Evolutionary conservation across 306 rosid genomes (phyloP), one percentile per base, ranked within the genome.

Genomic region (Medicago truncatula): DNA sequence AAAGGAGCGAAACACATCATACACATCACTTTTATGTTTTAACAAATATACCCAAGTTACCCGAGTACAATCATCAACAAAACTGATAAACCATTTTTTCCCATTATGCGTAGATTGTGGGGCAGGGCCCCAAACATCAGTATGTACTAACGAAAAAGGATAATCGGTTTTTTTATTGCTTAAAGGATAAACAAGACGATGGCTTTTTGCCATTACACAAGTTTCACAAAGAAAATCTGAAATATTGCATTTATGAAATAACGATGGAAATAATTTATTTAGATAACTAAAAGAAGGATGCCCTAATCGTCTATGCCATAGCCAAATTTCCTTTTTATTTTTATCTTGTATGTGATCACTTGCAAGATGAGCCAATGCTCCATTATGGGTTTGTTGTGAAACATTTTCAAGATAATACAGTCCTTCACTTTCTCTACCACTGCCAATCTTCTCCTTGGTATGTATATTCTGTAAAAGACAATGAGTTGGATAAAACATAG

Each of bases 381-480:
- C n/a, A n/a, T n/a, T n/a, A n/a, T n/a, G n/a, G n/a, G n/a, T n/a
- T n/a, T n/a, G n/a, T n/a, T n/a, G n/a, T n/a, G n/a, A n/a, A n/a
- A n/a, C n/a, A n/a, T n/a, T n/a, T 4, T 36, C 40, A 4, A 36
- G 40, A 36, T 36, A 36, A 36, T 36, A 36, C 5, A 36, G 40
- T 7, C 40, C 40, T 4, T 4, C 40, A 34, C 75, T 52, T 1
- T 34, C 3, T 31, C 12, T 50, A 71, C 75, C 64, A 71, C 50
- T 71, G 36, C 64, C 50, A 71, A 53, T 71, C 75, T 71, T 71
- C 75, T 70, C 76, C 64, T 36, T 53, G 36, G 76, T 7, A 52
- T 52, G 63, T n/a, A 69, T 47, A 18, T 69, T 23, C 41, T 69
- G 34, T 47, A 47, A 49, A 47, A 69, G 0, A 18, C 60, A 69